Conservation (phyloP, 139 green algal genomes). For the Desmodesmus armatus region DNA sequence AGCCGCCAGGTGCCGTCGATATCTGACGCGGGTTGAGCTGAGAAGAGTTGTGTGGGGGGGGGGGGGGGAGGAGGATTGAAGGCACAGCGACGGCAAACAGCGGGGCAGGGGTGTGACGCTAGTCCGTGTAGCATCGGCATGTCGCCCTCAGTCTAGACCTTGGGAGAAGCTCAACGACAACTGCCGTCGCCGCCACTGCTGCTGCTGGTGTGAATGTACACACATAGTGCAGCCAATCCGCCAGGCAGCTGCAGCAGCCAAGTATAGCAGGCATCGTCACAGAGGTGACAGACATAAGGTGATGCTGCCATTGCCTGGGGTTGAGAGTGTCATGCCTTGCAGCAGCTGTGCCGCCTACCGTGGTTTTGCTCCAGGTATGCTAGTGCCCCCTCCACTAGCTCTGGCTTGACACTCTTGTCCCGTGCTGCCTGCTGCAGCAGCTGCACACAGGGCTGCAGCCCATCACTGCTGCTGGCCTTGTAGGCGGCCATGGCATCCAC, state of each 20-base stretch:
- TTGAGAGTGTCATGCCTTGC: no score
- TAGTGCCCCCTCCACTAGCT: slow-evolving; percentile 47
- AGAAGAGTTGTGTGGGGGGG: not conserved
- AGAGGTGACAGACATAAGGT: no score
- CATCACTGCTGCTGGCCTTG: not conserved
- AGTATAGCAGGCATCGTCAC: not conserved
- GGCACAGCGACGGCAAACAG: no score
- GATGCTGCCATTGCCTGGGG: no score
- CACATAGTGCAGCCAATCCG: no score
- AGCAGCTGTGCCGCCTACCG: no score
- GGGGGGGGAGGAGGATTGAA: not conserved
- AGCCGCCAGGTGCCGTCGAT: slow-evolving; percentile 49
- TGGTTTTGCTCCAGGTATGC: slow-evolving; percentile 46
- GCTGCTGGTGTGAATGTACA: not conserved
- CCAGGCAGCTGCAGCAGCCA: no score
- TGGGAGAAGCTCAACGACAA: not conserved
- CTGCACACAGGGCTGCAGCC: slow-evolving; percentile 25
- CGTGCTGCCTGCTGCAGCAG: slow-evolving; percentile 41
- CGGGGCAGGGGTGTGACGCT: not conserved
- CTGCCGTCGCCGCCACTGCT: no score
- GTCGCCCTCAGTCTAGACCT: not conserved
- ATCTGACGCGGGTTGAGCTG: slow-evolving; percentile 31
- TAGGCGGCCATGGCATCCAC: slow-evolving; percentile 6
- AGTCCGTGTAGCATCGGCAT: not conserved
- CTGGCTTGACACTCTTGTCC: slow-evolving; percentile 20